Base-by-base conservation (phyloP, 148 eudicot species). In the Tetragonia tetragonoides region DNA sequence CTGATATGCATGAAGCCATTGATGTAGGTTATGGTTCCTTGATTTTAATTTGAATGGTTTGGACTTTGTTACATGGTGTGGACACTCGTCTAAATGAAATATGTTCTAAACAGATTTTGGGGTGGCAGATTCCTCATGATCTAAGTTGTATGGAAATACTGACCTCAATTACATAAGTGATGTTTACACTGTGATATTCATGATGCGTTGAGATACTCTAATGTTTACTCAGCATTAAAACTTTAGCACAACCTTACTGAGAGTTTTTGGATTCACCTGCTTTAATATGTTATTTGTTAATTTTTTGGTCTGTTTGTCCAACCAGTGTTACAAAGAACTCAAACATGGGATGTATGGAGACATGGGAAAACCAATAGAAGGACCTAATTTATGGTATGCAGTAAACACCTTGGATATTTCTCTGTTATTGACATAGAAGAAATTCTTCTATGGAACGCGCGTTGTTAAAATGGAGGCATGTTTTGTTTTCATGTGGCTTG, bases 1-100 rank as follows among this genome's bases (percentile, higher is more conserved):
- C 99, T 74, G 99, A 95, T 81, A 87, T 74, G 85, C 99, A 95
- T 60, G 97, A 95, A 83, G 99, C 99, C 72, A 95, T 95, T 78
- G 99, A 95, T 85, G 99, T 95, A 86, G 70, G 93, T 81, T 79
- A 63, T 75, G 15, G 78, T 44, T 70, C 76, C 40, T 46, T 81
- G 49, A 49, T 68, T 67, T 49, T 60, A 34, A 34, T 86, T 41
- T 15, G 15, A 42, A 8, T 23, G 28, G 70, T 64, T 56, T 53
- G 59, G 49, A 20, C 44, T 69, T 40, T n/a, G 69, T 56, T 28
- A n/a, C 17, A 56, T 56, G 60, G n/a, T 18, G 10, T 56, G 3
- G 60, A 17, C 5, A 21, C 78, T 20, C 47, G 70, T 44, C 60
- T 56, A n/a, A 70, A n/a, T n/a, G n/a, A n/a, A n/a, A 65, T 51